A percentile compares a stretch with the other conserved stretches of the same genome.
phyloP scores from a whole-genome alignment of 768 basidiomycete species.

The Favolaschia claudopus region DNA sequence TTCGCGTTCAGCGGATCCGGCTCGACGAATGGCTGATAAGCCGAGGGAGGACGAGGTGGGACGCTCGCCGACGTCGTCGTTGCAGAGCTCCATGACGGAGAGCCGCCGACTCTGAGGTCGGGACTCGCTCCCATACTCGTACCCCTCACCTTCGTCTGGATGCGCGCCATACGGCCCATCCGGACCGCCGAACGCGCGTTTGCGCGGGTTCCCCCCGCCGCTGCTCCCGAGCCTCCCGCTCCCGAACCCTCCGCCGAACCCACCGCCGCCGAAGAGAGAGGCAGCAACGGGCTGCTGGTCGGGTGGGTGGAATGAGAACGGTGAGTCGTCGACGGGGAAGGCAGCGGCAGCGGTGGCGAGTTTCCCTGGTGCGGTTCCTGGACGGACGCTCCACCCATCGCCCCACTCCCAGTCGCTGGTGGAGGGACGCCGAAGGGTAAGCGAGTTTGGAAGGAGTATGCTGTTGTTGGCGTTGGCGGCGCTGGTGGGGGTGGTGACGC shows the following conservation, averaged over 20 bases:
- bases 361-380: slow-evolving; percentile 75
- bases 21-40: slow-evolving; percentile 42
- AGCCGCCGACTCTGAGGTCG: slow-evolving; percentile 82
- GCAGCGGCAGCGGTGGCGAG: slow-evolving; percentile 59
- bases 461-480: slow-evolving; percentile 39
- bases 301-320: slow-evolving; percentile 60
- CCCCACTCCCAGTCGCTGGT: slow-evolving; percentile 46
- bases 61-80: slow-evolving; percentile 54
- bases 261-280: neutral
- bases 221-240: slow-evolving; percentile 21
- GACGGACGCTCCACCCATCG: slow-evolving; percentile 50
- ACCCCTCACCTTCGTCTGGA: slow-evolving; percentile 45
- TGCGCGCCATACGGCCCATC: slow-evolving; percentile 42
- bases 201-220: slow-evolving; percentile 55
- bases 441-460: slow-evolving; percentile 65
- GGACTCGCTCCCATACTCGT: slow-evolving; percentile 78
- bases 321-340: slow-evolving; percentile 53
- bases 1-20: slow-evolving; percentile 40
- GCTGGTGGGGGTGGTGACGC: slow-evolving; percentile 42
- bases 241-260: neutral
- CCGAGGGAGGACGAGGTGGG: slow-evolving; percentile 55
- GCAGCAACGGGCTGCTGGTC: slow-evolving; percentile 29
- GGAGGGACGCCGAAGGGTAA: slow-evolving; percentile 62
- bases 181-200: slow-evolving; percentile 60
- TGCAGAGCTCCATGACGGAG: slow-evolving; percentile 90